Conservation (phyloP, 108 stramenopile species). For the Pseudonitzschia delicatissima region DNA sequence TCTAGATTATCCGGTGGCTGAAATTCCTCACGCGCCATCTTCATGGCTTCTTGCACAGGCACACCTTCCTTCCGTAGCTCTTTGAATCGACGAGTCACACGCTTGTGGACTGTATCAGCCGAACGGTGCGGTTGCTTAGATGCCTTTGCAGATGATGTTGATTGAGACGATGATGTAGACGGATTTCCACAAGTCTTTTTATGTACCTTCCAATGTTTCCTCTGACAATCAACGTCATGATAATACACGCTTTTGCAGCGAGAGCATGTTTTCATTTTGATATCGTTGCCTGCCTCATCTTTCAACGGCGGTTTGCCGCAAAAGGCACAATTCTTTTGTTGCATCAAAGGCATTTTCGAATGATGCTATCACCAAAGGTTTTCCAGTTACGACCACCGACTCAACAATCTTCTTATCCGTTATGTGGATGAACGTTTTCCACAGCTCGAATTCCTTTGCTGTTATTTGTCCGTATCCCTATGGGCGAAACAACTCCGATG, state of each 20-base stretch:
- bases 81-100: constrained; percentile 54
- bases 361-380: neutral
- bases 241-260: constrained; percentile 58
- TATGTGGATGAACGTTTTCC: neutral
- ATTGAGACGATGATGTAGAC: neutral
- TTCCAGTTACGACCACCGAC: neutral
- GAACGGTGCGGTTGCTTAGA: neutral
- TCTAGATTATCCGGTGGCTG: constrained; percentile 26
- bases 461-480: neutral
- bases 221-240: constrained; percentile 57
- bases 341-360: neutral
- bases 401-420: too few relatives aligned
- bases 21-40: constrained; percentile 41
- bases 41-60: constrained; percentile 51
- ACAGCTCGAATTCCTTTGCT: neutral
- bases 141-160: neutral
- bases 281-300: neutral
- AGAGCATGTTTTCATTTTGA: constrained; percentile 29
- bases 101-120: constrained; percentile 9
- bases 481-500: too few relatives aligned
- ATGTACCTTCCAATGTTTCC: constrained; percentile 45
- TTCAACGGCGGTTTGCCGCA: neutral
- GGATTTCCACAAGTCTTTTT: constrained; percentile 28
- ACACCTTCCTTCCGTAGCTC: constrained; percentile 50
- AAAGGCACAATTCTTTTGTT: neutral